Evolutionary conservation across 345 rosid species (phyloP).

Genomic region (Camelina neglecta): DNA sequence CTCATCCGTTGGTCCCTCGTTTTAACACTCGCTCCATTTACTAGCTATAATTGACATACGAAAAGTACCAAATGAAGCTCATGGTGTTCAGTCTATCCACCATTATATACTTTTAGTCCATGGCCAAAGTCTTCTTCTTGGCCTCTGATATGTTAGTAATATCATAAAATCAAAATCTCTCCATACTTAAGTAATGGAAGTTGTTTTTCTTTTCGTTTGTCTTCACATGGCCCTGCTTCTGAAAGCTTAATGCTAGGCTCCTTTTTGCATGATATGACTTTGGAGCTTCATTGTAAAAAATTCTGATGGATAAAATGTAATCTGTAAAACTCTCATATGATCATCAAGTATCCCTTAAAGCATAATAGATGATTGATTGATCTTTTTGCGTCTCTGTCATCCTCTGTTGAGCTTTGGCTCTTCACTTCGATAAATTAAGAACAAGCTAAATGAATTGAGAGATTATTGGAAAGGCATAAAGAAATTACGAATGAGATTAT

Average conservation of each 20-base stretch:
- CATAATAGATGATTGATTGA: background rate
- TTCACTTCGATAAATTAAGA: background rate
- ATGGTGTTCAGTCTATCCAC: conserved; percentile 31
- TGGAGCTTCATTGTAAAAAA: conserved; percentile 37
- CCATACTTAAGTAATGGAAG: conserved; percentile 10
- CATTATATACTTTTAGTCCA: conserved; percentile 32
- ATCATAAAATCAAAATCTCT: conserved; percentile 24
- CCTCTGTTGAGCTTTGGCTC: background rate
- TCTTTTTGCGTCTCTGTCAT: background rate
- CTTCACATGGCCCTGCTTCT: conserved; percentile 17
- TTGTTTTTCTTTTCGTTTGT: conserved; percentile 5
- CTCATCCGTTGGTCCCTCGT: conserved; percentile 79
- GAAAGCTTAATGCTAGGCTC: conserved; percentile 22
- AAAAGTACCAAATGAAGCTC: conserved; percentile 22
- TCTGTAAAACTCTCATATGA: conserved; percentile 4
- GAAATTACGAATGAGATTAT: background rate
- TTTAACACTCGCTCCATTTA: conserved; percentile 41
- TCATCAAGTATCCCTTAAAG: background rate
- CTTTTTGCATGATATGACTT: conserved; percentile 23
- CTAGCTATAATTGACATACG: conserved; percentile 3
- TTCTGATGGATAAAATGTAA: conserved; percentile 18
- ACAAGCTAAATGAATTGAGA: background rate
- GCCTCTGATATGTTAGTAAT: conserved; percentile 18
- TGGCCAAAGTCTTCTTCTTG: conserved; percentile 28
- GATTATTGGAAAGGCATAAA: background rate